Base-by-base conservation (phyloP, 352 stramenopile species). In the Globisporangium barbulae region DNA sequence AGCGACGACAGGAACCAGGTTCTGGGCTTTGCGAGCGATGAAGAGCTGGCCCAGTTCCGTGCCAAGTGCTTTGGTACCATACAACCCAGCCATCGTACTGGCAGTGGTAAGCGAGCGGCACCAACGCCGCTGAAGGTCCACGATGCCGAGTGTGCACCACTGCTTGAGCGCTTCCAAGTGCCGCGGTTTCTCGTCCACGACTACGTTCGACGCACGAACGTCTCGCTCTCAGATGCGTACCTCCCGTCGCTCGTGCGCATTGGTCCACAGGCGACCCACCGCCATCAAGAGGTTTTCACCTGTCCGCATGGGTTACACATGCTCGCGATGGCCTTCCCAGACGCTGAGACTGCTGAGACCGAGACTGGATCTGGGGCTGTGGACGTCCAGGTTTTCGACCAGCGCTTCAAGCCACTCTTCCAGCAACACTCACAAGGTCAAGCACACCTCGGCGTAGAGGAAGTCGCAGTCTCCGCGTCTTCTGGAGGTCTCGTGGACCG, bases 281-380 rank as follows among this genome's bases (percentile, higher is more conserved):
- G 53, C 6, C 22, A 10, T 25, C n/a, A 5, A 31, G 45, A 68
- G 0, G 54, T 74, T 5, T 35, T 79, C 10, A 57, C 70, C n/a
- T 93, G 85, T 70, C 82, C 75, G 9, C 80, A 85, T 52, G 78
- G 78, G 39, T 54, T 93, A 12, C 79, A 93, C 72, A 83, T 85
- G 64, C 58, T 90, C 41, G 62, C 48, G 42, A 65, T 79, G n/a
- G 58, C 61, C 17, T 50, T 83, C 10, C 33, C 47, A 42, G 30
- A 61, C 25, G 25, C 25, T 13, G 21, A 33, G 2, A 6, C 3
- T 22, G 42, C 19, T 13, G 33, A 47, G 13, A 21, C 41, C 7
- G 25, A 54, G 12, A 13, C 25, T 37, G 13, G 4, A 3, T 5
- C 22, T 35, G n/a, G 9, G 12, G 10, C 59, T 22, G 31, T 60